phyloP scores from a whole-genome alignment of 768 basidiomycete species.

The Boletus reticulatus region DNA sequence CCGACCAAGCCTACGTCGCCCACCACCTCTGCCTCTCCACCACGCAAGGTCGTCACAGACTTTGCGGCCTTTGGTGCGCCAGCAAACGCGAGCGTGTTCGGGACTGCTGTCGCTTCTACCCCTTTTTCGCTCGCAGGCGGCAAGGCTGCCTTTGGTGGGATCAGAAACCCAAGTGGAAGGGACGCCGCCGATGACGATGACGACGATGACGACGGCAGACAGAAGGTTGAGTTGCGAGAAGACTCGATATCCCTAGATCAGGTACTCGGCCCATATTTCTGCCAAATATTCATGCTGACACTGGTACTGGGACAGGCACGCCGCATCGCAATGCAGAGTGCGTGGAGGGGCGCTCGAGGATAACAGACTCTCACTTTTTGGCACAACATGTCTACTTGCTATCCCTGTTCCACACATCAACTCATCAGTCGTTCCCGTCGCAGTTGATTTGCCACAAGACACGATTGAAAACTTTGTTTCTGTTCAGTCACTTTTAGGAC shows the following conservation, averaged over 20 bases:
- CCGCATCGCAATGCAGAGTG: conserved; percentile 87
- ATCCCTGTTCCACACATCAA: conserved; percentile 1
- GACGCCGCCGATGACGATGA: conserved; percentile 74
- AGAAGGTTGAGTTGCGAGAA: conserved; percentile 75
- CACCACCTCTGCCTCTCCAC: conserved; percentile 53
- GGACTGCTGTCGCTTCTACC: conserved; percentile 77
- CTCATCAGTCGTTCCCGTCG: conserved; percentile 1
- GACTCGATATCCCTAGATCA: conserved; percentile 92
- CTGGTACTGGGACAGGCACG: conserved; percentile 50
- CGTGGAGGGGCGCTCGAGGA: conserved; percentile 72
- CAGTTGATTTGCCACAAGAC: conserved; percentile 9
- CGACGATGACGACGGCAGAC: conserved; percentile 60
- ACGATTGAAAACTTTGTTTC: conserved; percentile 10
- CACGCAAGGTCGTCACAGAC: conserved; percentile 85
- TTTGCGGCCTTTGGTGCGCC: conserved; percentile 85
- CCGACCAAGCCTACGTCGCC: conserved; percentile 34
- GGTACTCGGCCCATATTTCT: conserved; percentile 41
- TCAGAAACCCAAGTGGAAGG: conserved; percentile 45
- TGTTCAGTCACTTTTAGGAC: conserved; percentile 15
- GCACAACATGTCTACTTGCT: neutral
- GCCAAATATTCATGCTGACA: neutral
- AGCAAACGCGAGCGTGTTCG: conserved; percentile 73
- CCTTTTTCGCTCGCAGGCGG: conserved; percentile 78
- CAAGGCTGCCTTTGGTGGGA: conserved; percentile 82
- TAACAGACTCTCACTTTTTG: conserved; percentile 30